A percentile compares a stretch with the other conserved stretches of the same genome.
phyloP scores from a whole-genome alignment of 257 asterid species.

The Cinchona pubescens region DNA sequence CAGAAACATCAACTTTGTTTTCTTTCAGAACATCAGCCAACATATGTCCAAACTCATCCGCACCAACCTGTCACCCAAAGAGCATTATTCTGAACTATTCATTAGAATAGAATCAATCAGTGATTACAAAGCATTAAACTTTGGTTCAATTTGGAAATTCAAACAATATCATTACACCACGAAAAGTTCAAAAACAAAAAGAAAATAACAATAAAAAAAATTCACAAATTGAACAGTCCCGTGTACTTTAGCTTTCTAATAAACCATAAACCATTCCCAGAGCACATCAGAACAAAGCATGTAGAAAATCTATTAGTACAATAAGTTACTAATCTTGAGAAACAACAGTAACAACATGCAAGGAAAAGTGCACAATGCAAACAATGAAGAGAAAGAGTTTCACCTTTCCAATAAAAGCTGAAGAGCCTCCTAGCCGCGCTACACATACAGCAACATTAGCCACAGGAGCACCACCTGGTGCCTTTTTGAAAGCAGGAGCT shows the following conservation, averaged over 20 bases:
- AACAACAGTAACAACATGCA: neutral
- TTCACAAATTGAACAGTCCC: neutral
- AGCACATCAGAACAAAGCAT: neutral
- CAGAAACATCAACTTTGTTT: constrained; percentile 71
- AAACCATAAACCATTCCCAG: neutral
- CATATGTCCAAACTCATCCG: constrained; percentile 88
- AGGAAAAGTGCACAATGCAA: constrained; percentile 1
- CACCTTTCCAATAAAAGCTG: constrained; percentile 96
- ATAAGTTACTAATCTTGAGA: neutral
- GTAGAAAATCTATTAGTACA: neutral
- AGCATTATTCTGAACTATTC: constrained; percentile 4
- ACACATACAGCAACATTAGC: constrained; percentile 89
- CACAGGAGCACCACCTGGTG: constrained; percentile 94
- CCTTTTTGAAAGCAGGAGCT: constrained; percentile 85
- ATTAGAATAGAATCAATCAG: constrained; percentile 3
- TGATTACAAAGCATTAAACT: neutral
- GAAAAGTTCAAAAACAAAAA: neutral
- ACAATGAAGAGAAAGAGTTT: constrained; percentile 12
- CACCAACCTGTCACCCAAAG: constrained; percentile 62
- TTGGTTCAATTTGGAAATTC: neutral
- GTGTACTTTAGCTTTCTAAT: neutral
- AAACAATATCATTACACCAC: neutral
- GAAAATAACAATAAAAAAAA: neutral
- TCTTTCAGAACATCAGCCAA: constrained; percentile 69
- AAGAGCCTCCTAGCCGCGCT: constrained; percentile 74